Evolutionary conservation across 2,329 filamentous ascomycete species (phyloP).

Genomic region (Pseudogymnoascus sp.): DNA sequence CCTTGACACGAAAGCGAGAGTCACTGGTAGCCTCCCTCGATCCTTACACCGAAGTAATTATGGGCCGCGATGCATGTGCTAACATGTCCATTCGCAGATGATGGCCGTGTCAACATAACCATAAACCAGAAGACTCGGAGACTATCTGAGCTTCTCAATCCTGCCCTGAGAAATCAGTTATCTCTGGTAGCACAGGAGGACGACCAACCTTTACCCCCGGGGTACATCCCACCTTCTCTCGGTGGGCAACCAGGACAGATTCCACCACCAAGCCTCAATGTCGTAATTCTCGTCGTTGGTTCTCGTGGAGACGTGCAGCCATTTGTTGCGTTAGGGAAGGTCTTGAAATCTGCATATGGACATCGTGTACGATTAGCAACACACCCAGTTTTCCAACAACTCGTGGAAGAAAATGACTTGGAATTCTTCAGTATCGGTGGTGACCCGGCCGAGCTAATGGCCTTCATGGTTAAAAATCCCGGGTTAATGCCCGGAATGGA

Average conservation of each 20-base stretch:
- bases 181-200: conserved; percentile 36
- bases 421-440: conserved; percentile 75
- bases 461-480: conserved; percentile 82
- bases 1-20: conserved; percentile 53
- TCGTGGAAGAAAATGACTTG: conserved; percentile 62
- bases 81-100: conserved; percentile 39
- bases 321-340: conserved; percentile 62
- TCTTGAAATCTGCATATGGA: conserved; percentile 55
- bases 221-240: conserved; percentile 67
- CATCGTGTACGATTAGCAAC: conserved; percentile 70
- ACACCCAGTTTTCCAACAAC: conserved; percentile 59
- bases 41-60: conserved; percentile 8
- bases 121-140: conserved; percentile 64
- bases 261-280: conserved; percentile 54
- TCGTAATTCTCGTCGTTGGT: conserved; percentile 69
- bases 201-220: conserved; percentile 48
- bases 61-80: background rate
- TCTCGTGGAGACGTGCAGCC: conserved; percentile 71
- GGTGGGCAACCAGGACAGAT: conserved; percentile 56
- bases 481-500: conserved; percentile 79
- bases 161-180: conserved; percentile 53
- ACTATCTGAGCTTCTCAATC: conserved; percentile 60
- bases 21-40: conserved; percentile 40
- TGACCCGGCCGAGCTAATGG: conserved; percentile 71
- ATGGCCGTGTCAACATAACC: conserved; percentile 73